These are phyloP conservation scores for Sclerotinia trifoliorum DNA, from an alignment of 2,329 filamentous ascomycete genomes.

Conservation along the genomic window DNA sequence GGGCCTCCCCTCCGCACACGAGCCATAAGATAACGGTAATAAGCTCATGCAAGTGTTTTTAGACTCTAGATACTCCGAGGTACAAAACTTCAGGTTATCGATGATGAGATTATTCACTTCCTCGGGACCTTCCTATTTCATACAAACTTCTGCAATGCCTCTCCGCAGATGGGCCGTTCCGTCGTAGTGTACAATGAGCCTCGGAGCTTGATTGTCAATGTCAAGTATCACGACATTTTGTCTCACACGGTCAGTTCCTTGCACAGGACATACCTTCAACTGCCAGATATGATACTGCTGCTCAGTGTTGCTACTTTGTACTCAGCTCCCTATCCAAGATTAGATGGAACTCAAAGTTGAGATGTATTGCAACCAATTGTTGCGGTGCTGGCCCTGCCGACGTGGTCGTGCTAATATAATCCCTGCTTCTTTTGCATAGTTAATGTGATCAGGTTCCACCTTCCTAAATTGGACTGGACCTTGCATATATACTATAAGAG, in stretches of 20 bases:
- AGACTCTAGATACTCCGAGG: background rate
- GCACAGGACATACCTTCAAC: background rate
- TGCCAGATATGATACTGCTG: background rate
- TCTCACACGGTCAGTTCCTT: background rate
- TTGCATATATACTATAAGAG: background rate
- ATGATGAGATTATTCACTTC: background rate
- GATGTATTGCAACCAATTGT: background rate
- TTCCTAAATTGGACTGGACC: background rate
- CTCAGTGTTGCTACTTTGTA: background rate
- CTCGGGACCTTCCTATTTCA: background rate
- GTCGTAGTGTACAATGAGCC: background rate
- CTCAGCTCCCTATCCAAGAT: constrained; percentile 3
- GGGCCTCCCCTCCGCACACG: background rate
- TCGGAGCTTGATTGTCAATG: background rate
- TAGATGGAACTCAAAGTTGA: background rate
- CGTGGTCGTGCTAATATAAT: background rate
- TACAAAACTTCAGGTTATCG: background rate
- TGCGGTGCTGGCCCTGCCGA: background rate
- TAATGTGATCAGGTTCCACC: background rate
- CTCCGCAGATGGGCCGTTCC: too few species aligned
- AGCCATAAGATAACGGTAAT: background rate
- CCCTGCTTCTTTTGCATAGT: background rate
- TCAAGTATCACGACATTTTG: background rate
- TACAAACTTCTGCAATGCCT: background rate
- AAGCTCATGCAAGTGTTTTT: background rate